phyloP scores from a whole-genome alignment of 208 protist genomes.

The Crithidia expoeki region DNA sequence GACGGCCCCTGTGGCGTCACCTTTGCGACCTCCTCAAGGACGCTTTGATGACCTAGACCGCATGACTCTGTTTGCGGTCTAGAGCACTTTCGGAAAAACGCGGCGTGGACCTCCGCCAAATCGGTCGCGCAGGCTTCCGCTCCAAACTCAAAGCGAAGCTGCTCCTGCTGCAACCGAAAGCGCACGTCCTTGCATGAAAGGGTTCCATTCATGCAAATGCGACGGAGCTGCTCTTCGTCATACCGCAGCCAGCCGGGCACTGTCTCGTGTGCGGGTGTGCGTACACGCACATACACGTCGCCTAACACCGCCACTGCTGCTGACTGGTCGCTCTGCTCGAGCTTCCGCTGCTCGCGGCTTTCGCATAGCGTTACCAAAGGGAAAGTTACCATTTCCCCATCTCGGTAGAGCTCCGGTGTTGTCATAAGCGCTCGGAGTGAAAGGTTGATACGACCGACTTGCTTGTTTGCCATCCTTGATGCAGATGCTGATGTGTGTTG shows the following conservation, averaged over 20 bases:
- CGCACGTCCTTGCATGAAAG: slow-evolving; percentile 1
- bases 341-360: too few species aligned
- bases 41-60: too few species aligned
- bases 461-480: background rate
- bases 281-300: slow-evolving; percentile 35
- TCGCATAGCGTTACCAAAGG: slow-evolving; percentile 43
- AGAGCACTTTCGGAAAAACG: slow-evolving; percentile 5
- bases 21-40: too few species aligned
- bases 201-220: background rate
- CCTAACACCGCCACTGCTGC: slow-evolving; percentile 29
- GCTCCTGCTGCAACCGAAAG: background rate
- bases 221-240: background rate
- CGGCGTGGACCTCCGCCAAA: slow-evolving; percentile 1
- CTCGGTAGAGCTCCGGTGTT: slow-evolving; percentile 39
- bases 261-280: slow-evolving; percentile 32
- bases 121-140: background rate
- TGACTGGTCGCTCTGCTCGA: too few species aligned
- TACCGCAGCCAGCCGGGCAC: slow-evolving; percentile 39
- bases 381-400: slow-evolving; percentile 36
- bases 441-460: slow-evolving; percentile 7
- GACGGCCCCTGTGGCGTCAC: background rate
- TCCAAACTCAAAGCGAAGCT: background rate
- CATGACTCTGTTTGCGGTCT: too few species aligned
- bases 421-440: slow-evolving; percentile 13
- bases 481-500: background rate